phyloP scores from a whole-genome alignment of 768 basidiomycete genomes.

The Collybia mongolica region DNA sequence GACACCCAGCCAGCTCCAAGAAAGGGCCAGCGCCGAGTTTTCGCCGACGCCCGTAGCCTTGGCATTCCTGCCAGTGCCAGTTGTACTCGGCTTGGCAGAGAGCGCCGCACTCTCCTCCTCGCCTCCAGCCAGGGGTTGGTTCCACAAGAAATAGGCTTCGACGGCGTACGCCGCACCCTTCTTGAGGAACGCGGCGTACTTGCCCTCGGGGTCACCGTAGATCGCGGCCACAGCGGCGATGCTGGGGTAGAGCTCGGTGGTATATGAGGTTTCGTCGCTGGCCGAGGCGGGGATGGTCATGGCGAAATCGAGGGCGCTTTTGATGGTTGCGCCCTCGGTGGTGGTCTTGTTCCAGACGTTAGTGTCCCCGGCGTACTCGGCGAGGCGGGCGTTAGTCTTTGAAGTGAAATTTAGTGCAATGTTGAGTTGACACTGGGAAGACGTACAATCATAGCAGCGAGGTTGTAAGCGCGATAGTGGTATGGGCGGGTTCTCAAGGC shows the following conservation, averaged over 20 bases:
- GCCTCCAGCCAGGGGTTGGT: constrained; percentile 47
- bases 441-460: constrained; percentile 65
- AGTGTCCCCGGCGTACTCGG: constrained; percentile 41
- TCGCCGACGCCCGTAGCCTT: no score
- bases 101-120: constrained; percentile 9
- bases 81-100: no score
- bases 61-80: no score
- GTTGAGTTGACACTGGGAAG: background rate
- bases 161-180: constrained; percentile 33
- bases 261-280: constrained; percentile 32
- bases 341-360: constrained; percentile 53
- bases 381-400: constrained; percentile 59
- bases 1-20: no score
- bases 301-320: constrained; percentile 57
- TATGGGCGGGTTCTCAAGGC: constrained; percentile 59
- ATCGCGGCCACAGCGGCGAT: constrained; percentile 54
- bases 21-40: no score
- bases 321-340: constrained; percentile 50
- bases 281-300: constrained; percentile 41
- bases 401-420: background rate
- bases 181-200: constrained; percentile 49
- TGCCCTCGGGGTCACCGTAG: constrained; percentile 63
- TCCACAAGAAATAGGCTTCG: constrained; percentile 52
- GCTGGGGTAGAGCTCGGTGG: constrained; percentile 52
- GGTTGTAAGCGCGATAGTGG: constrained; percentile 68